Evolutionary conservation across 2,329 filamentous ascomycete species (phyloP).

Genomic region (Trichoderma semiorbis): DNA sequence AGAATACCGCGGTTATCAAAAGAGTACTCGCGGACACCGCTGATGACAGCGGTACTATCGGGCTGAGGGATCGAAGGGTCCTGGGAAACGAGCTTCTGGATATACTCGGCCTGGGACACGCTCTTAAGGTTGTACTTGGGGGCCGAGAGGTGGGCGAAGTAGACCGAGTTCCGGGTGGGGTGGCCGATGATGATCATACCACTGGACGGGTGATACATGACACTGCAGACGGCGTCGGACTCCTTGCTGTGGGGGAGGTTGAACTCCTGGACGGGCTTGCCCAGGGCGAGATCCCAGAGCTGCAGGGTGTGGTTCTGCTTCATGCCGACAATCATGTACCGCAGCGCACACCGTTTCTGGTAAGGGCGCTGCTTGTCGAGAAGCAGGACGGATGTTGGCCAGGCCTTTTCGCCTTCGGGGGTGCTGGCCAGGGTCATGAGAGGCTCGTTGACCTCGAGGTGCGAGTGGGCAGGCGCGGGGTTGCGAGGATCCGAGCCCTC

Average conservation of each 20-base stretch:
- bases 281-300: constrained; percentile 93
- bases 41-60: constrained; percentile 95
- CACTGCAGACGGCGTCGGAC: constrained; percentile 95
- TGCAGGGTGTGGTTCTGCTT: constrained; percentile 99
- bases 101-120: constrained; percentile 84
- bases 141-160: constrained; percentile 92
- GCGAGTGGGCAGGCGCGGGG: constrained; percentile 52
- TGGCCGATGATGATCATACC: constrained; percentile 95
- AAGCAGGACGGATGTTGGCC: constrained; percentile 93
- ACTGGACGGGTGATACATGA: constrained; percentile 87
- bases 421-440: constrained; percentile 84
- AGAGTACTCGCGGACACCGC: constrained; percentile 91
- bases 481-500: constrained; percentile 49
- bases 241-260: constrained; percentile 95
- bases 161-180: constrained; percentile 94
- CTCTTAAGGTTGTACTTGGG: constrained; percentile 83
- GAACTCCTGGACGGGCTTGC: constrained; percentile 94
- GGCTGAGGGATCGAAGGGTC: constrained; percentile 74
- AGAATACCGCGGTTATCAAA: constrained; percentile 82
- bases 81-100: constrained; percentile 71
- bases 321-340: constrained; percentile 96
- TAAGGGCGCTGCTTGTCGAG: constrained; percentile 95
- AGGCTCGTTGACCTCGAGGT: constrained; percentile 79
- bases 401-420: constrained; percentile 85
- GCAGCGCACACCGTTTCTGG: constrained; percentile 80